phyloP scores from a whole-genome alignment of 768 basidiomycete species.

The Boletus barrowsii region DNA sequence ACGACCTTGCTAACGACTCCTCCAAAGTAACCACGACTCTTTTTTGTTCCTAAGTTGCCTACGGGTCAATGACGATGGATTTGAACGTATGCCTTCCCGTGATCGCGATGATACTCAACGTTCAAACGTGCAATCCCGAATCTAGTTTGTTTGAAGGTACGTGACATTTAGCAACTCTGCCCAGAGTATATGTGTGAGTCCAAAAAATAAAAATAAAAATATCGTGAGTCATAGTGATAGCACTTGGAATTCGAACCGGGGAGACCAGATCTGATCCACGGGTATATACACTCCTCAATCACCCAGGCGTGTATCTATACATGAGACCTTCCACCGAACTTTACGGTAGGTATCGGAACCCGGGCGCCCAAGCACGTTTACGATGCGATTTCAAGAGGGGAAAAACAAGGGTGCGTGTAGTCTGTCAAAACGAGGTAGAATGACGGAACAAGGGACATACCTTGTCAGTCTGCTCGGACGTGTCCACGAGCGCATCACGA shows the following conservation, averaged over 20 bases:
- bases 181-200: too few species aligned
- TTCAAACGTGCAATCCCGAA: background rate
- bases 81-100: background rate
- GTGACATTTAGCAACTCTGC: too few species aligned
- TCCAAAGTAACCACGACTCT: conserved; percentile 4
- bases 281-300: too few species aligned
- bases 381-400: too few species aligned
- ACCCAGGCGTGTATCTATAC: background rate
- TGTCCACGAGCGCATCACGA: conserved; percentile 52
- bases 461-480: conserved; percentile 61
- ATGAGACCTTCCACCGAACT: background rate
- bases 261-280: too few species aligned
- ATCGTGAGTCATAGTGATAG: too few species aligned
- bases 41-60: background rate
- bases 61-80: background rate
- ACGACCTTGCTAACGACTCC: conserved; percentile 10
- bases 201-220: too few species aligned
- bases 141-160: too few species aligned
- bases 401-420: background rate
- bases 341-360: conserved; percentile 55
- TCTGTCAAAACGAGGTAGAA: too few species aligned
- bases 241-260: too few species aligned
- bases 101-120: background rate
- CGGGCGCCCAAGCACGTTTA: conserved; percentile 43
- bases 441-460: background rate